Conservation (phyloP, 2,329 filamentous ascomycete genomes). For the Colletotrichum somersetense region DNA sequence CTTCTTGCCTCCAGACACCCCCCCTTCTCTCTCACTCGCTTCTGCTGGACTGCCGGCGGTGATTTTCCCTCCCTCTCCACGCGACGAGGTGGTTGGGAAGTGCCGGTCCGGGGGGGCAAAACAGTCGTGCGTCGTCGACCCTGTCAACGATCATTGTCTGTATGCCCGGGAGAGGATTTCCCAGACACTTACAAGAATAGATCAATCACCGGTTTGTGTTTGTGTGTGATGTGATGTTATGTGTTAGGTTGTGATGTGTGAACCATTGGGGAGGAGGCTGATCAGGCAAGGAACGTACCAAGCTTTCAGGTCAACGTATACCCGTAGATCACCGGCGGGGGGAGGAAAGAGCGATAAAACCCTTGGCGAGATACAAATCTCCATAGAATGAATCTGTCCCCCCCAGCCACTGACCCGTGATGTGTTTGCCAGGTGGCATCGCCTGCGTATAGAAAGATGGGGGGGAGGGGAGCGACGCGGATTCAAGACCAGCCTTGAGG, state of each 20-base stretch:
- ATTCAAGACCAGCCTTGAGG: background rate
- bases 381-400: background rate
- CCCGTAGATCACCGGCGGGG: slow-evolving; percentile 10
- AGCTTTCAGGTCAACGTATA: background rate
- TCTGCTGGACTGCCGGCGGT: background rate
- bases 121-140: background rate
- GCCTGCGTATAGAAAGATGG: background rate
- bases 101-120: background rate
- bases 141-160: background rate
- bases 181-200: background rate
- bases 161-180: background rate
- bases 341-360: slow-evolving; percentile 1
- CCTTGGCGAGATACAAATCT: background rate
- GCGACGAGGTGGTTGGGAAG: background rate
- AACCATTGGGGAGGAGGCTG: background rate
- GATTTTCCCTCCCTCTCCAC: background rate
- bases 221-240: background rate
- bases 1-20: too few relatives aligned
- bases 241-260: background rate
- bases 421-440: background rate
- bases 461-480: background rate
- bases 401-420: slow-evolving; percentile 9
- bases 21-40: background rate
- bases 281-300: background rate
- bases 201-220: background rate